Evolutionary conservation across 2,329 filamentous ascomycete species (phyloP).

Genomic region (Penicillium sp.): DNA sequence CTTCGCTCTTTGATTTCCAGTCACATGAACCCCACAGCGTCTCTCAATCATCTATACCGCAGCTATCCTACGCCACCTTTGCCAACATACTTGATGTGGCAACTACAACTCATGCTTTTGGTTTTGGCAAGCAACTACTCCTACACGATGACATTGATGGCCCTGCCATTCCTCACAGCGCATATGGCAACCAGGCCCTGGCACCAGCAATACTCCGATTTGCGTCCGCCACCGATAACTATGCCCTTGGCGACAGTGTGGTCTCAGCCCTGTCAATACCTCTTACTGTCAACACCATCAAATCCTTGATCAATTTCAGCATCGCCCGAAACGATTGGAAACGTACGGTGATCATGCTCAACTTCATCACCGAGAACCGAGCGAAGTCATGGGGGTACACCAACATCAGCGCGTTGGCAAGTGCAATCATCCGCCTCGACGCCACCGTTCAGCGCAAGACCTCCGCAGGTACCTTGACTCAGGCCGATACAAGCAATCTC

Average conservation of each 20-base stretch:
- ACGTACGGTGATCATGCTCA: slow-evolving; percentile 30
- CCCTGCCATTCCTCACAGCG: slow-evolving; percentile 46
- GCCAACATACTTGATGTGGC: slow-evolving; percentile 51
- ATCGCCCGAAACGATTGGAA: slow-evolving; percentile 37
- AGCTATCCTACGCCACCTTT: slow-evolving; percentile 47
- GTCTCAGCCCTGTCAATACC: slow-evolving; percentile 32
- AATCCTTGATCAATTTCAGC: slow-evolving; percentile 35
- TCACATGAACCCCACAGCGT: slow-evolving; percentile 16
- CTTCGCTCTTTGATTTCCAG: slow-evolving; percentile 20
- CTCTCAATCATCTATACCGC: slow-evolving; percentile 33
- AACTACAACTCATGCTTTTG: slow-evolving; percentile 45
- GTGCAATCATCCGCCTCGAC: slow-evolving; percentile 42
- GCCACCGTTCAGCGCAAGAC: slow-evolving; percentile 18
- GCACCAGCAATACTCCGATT: slow-evolving; percentile 54
- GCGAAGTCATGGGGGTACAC: slow-evolving; percentile 38
- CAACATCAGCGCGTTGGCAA: slow-evolving; percentile 36
- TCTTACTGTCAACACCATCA: slow-evolving; percentile 35
- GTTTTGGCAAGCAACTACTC: slow-evolving; percentile 54
- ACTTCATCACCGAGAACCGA: slow-evolving; percentile 34
- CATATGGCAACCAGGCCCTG: slow-evolving; percentile 49
- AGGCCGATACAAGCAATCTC: slow-evolving; percentile 18
- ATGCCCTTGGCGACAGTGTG: slow-evolving; percentile 29
- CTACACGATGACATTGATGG: slow-evolving; percentile 52
- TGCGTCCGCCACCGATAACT: slow-evolving; percentile 49
- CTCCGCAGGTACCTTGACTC: slow-evolving; percentile 1